Evolutionary conservation across 495 filamentous ascomycete genomes (phyloP).

Genomic region (Amorphotheca resinae): DNA sequence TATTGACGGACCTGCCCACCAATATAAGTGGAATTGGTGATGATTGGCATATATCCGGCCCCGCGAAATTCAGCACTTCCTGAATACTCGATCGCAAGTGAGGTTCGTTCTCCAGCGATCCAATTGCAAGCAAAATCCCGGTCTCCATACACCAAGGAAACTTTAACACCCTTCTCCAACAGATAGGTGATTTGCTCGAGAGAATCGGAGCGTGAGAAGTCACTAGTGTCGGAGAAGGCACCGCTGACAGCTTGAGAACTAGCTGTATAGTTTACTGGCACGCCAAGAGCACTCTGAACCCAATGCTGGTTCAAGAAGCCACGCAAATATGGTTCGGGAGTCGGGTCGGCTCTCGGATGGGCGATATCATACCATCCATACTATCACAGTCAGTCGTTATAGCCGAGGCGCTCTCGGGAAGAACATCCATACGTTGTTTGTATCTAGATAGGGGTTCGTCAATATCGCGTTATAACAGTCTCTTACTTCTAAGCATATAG

Average conservation of each 20-base stretch:
- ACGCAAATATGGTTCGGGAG: slow-evolving; percentile 24
- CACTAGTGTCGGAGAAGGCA: neutral
- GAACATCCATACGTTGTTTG: neutral
- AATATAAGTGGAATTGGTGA: slow-evolving; percentile 15
- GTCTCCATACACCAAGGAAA: slow-evolving; percentile 48
- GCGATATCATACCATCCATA: slow-evolving; percentile 34
- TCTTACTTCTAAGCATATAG: slow-evolving; percentile 14
- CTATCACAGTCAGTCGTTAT: neutral
- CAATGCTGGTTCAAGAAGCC: slow-evolving; percentile 43
- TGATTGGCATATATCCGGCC: slow-evolving; percentile 21
- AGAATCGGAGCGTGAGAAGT: neutral
- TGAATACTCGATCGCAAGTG: slow-evolving; percentile 14
- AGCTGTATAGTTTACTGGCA: slow-evolving; percentile 42
- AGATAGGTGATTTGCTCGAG: slow-evolving; percentile 22
- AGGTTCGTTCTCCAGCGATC: neutral
- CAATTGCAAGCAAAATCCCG: slow-evolving; percentile 43
- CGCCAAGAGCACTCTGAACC: slow-evolving; percentile 45
- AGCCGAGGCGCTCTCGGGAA: neutral
- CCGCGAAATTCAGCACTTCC: slow-evolving; percentile 29
- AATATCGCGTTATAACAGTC: slow-evolving; percentile 1
- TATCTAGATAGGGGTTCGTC: neutral
- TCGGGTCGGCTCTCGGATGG: slow-evolving; percentile 31
- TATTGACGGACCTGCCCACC: slow-evolving; percentile 46
- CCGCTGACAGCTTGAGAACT: neutral
- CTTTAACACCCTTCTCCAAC: slow-evolving; percentile 41